Base-by-base conservation (phyloP, 2,329 filamentous ascomycete species). In the Aspergillus sp. region DNA sequence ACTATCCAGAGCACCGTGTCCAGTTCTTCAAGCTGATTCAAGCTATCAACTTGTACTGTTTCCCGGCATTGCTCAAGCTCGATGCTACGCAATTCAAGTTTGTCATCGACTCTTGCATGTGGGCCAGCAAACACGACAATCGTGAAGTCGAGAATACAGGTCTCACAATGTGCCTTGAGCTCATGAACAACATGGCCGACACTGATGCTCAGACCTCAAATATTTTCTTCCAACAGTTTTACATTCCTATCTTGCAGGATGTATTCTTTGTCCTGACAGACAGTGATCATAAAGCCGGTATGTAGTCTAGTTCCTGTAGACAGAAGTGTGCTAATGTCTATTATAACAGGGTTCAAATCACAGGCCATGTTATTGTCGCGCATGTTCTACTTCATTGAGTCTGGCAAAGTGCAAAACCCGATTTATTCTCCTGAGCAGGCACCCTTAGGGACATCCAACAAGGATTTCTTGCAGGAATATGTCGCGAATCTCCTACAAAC, bases 81-180 rank as follows among this genome's bases (percentile, higher is more conserved):
- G 94, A 99, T 74, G 94, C 91, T 71, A 88, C 92, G 61, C 95
- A 97, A 74, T 99, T 99, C 87, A 99, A 99, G 81, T 96, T 98
- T 73, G 93, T 99, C 70, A 98, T 99, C 67, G 95, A 99, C 77
- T 96, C 94, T 38, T 99, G 96, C 83, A 92, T 98, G 84, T 99
- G 95, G 96, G 95, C 96, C n/a, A 97, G 94, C 82, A 99, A 99
- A 83, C 95, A 99, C 78, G 95, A 99, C 81, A 99, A 99, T 80
- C 90, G 95, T 62, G 92, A 97, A 73, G 95, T 99, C 30, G 95
- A 99, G 78, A 92, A 91, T 67, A 96, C 95, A 41, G 95, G 95
- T 62, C 86, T 99, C 62, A 95, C 93, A 78, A 99, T 99, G 95
- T 98, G 94, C 77, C 87, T 96, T 67, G 95, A 99, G 80, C 84